Evolutionary conservation across 495 filamentous ascomycete genomes (phyloP), one percentile per base, ranked within the genome.

Genomic region (Podospora sp.): DNA sequence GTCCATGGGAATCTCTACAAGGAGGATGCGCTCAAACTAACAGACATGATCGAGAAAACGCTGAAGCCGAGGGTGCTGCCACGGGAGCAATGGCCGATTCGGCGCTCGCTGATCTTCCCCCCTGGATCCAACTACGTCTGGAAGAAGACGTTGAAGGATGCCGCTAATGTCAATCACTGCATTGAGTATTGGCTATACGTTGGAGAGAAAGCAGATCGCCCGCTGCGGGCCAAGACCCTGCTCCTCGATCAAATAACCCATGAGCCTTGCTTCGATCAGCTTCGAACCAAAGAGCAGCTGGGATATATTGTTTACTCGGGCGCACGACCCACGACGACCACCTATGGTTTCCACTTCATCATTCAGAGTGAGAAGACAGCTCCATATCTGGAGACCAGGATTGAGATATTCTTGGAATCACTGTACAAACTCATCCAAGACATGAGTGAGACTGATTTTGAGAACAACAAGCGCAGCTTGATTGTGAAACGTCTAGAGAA

Each of bases 271-370:
- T 99, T 98, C 75, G 91, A 99, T 76, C 91, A 94, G 74, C 83
- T 99, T 1, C 88, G 95, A 52, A 97, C 95, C 52, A 97, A 97
- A 76, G 95, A 99, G 76, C 95, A 99, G 77, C 90, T 99, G 9
- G 95, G 95, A 16, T 99, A 99, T 72, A 89, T 98, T 55, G 95
- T 99, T 0, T 97, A 91, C 81, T 94, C 90, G 58, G 92, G 93
- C 16, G 79, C 86, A 14, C 83, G 90, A 53, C 83, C 88, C 63
- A 86, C 84, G 40, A 76, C 86, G 55, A 94, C 90, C 0, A 92
- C 90, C 4, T 89, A 92, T 63, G 91, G 91, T 8, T 97, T 93
- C 75, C 86, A 94, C 12, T 89, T 99, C 65, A 88, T 98, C 69
- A 94, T 99, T 53, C 95, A 99, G 81, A 96, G 92, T 72, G 95